Evolutionary conservation across 2,329 filamentous ascomycete species (phyloP).

Genomic region (Colletotrichum siamense): DNA sequence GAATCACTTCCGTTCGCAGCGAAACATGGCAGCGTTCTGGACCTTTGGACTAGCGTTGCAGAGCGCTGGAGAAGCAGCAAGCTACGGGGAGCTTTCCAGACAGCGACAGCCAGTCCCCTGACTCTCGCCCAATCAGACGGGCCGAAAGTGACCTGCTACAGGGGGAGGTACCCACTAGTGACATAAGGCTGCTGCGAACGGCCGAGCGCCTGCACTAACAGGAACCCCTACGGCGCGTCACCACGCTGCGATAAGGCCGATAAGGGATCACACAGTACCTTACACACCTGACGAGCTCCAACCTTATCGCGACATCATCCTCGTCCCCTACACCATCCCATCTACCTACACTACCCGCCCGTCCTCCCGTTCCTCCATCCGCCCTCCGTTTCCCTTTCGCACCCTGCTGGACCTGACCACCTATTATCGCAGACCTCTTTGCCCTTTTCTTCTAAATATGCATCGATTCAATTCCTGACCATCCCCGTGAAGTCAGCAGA

Average conservation of each 20-base stretch:
- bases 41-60: not conserved
- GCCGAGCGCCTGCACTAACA: not conserved
- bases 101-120: not conserved
- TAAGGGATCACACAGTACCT: not conserved
- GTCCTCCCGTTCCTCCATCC: not conserved
- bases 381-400: not conserved
- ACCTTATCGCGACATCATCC: slow-evolving; percentile 23
- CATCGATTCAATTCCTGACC: slow-evolving; percentile 18
- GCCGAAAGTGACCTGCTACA: not conserved
- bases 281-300: slow-evolving; percentile 17
- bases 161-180: not conserved
- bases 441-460: slow-evolving; percentile 5
- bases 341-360: not conserved
- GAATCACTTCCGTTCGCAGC: not conserved
- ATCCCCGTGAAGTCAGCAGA: not conserved
- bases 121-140: not conserved
- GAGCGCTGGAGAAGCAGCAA: not conserved
- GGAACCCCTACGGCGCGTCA: not conserved
- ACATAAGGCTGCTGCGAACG: slow-evolving; percentile 17
- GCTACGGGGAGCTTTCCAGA: slow-evolving; percentile 4
- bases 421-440: not conserved
- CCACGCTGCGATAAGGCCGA: not conserved
- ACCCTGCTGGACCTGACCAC: not conserved
- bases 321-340: slow-evolving; percentile 13
- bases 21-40: not conserved